A percentile compares a stretch with the other conserved stretches of the same genome.
phyloP scores from a whole-genome alignment of 2,329 filamentous ascomycete species.

The Pseudopithomyces maydicus region DNA sequence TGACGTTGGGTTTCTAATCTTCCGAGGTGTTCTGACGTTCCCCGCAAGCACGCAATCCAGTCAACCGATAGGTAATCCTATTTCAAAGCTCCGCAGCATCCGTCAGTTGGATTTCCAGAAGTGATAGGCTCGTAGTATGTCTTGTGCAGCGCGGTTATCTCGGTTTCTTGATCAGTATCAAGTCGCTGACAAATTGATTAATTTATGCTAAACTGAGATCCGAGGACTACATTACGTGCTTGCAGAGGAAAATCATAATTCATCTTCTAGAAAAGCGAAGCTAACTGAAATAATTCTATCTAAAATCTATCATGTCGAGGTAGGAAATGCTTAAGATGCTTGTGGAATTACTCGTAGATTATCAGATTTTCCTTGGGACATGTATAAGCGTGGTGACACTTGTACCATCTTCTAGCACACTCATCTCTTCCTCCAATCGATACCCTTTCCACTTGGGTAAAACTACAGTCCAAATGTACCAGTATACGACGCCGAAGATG shows the following conservation, averaged over 20 bases:
- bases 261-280: not conserved
- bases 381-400: conserved; percentile 63
- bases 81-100: conserved; percentile 19
- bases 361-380: conserved; percentile 17
- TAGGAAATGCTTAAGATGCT: not conserved
- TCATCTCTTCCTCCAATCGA: conserved; percentile 64
- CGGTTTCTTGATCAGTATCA: not conserved
- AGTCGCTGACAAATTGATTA: not conserved
- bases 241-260: not conserved
- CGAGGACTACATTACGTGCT: not conserved
- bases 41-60: conserved; percentile 40
- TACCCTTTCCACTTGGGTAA: conserved; percentile 66
- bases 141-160: not conserved
- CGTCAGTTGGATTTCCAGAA: not conserved
- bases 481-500: conserved; percentile 65
- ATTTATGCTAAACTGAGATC: not conserved
- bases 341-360: not conserved
- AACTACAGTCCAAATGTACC: conserved; percentile 69
- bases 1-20: conserved; percentile 24
- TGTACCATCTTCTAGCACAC: conserved; percentile 69
- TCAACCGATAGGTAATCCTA: conserved; percentile 13
- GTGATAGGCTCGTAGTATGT: not conserved
- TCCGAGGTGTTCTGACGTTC: conserved; percentile 21
- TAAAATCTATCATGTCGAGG: not conserved
- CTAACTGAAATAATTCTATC: not conserved